Percentiles rank a stretch among this genome's conserved stretches.
phyloP scores from a whole-genome alignment of 2,329 filamentous ascomycete species.

The Beauveria rudraprayagi region DNA sequence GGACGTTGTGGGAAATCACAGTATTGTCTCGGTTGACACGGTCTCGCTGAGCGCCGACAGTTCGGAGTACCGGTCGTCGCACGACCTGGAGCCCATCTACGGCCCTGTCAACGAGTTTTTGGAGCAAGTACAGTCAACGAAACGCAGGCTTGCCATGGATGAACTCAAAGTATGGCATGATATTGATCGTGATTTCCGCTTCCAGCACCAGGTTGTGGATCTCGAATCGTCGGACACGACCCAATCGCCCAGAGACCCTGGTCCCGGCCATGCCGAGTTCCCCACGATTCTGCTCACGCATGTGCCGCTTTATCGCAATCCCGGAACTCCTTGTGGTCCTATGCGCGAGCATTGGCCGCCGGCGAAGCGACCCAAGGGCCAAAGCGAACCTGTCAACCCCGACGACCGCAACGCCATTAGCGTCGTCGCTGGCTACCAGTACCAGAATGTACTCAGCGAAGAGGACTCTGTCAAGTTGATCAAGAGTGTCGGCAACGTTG shows the following conservation, averaged over 20 bases:
- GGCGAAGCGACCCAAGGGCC: conserved; percentile 50
- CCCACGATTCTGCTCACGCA: conserved; percentile 87
- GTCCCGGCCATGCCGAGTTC: conserved; percentile 50
- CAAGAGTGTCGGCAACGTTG: conserved; percentile 70
- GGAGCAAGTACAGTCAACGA: conserved; percentile 53
- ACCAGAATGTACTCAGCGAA: conserved; percentile 84
- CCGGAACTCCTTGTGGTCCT: conserved; percentile 81
- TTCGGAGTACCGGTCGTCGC: conserved; percentile 40
- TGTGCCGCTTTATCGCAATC: conserved; percentile 76
- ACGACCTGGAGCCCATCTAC: conserved; percentile 59
- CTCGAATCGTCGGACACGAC: conserved; percentile 35
- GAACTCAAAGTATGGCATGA: conserved; percentile 61
- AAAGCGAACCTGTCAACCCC: conserved; percentile 41
- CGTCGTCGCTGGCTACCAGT: conserved; percentile 79
- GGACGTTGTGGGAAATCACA: conserved; percentile 89
- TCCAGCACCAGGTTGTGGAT: conserved; percentile 53
- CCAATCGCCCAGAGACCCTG: conserved; percentile 28
- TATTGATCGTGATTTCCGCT: conserved; percentile 44
- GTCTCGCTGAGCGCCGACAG: conserved; percentile 73
- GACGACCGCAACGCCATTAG: conserved; percentile 73
- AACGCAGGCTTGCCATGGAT: conserved; percentile 59
- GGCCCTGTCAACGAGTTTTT: conserved; percentile 71
- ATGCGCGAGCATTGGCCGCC: conserved; percentile 78
- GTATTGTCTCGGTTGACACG: conserved; percentile 83
- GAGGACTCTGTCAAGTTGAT: conserved; percentile 69